Conservation (phyloP, 306 rosid species). For the Quillaja saponaria region DNA sequence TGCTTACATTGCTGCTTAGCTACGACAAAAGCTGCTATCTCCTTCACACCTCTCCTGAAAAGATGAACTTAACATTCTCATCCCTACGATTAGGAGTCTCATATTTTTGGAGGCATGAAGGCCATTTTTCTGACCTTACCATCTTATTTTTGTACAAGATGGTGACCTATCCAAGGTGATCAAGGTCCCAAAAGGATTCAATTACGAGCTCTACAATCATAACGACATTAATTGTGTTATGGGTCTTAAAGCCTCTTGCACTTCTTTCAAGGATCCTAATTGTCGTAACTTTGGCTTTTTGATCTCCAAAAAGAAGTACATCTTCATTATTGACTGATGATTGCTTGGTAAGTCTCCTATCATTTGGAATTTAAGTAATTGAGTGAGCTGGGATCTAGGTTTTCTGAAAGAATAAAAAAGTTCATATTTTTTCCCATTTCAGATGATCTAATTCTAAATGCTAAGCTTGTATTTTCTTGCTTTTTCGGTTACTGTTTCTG, state of each 20-base stretch:
- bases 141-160: conserved; percentile 81
- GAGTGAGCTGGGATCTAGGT: conserved; percentile 18
- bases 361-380: neutral
- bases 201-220: conserved; percentile 68
- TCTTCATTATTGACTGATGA: conserved; percentile 88
- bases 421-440: no score
- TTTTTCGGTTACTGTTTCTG: no score
- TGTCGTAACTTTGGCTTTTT: conserved; percentile 77
- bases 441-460: no score
- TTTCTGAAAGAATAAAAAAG: no score
- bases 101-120: conserved; percentile 82
- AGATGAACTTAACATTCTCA: conserved; percentile 78
- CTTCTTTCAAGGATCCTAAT: conserved; percentile 85
- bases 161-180: conserved; percentile 70
- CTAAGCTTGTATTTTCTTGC: no score
- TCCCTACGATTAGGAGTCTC: conserved; percentile 76
- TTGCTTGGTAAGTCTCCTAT: conserved; percentile 61
- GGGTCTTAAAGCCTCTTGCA: conserved; percentile 67
- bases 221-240: conserved; percentile 57
- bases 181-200: conserved; percentile 70
- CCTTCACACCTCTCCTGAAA: conserved; percentile 52
- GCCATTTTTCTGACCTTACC: conserved; percentile 65
- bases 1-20: neutral
- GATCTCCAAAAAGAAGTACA: conserved; percentile 79
- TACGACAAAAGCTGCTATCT: conserved; percentile 34